Conservation (phyloP, 495 filamentous ascomycete species). For the Cladorrhinum samala region DNA sequence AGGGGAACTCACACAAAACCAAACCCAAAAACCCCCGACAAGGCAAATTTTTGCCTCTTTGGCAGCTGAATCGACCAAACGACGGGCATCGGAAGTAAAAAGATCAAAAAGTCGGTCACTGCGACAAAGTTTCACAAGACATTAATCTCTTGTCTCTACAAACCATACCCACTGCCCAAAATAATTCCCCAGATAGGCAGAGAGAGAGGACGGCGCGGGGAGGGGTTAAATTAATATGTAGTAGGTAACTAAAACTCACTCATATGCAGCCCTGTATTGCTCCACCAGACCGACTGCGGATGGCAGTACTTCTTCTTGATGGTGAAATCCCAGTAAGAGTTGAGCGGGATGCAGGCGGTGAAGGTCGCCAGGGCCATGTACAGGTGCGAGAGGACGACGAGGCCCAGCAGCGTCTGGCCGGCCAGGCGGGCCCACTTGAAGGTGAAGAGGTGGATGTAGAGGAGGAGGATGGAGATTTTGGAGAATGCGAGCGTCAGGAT, state of each 20-base stretch:
- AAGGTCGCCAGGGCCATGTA: constrained; percentile 25
- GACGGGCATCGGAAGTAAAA: constrained; percentile 31
- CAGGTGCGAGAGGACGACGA: constrained; percentile 19
- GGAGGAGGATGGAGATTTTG: constrained; percentile 32
- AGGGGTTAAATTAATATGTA: too few relatives aligned
- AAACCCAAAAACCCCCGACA: constrained; percentile 31
- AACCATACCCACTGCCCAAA: too few relatives aligned
- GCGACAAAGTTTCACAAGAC: too few relatives aligned
- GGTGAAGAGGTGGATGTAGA: constrained; percentile 37
- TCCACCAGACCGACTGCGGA: constrained; percentile 26
- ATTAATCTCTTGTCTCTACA: too few relatives aligned
- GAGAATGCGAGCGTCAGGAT: constrained; percentile 23
- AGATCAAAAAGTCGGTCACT: constrained; percentile 32
- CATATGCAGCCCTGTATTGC: constrained; percentile 31
- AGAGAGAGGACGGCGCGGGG: too few relatives aligned
- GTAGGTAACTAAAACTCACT: constrained; percentile 7
- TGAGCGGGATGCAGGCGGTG: constrained; percentile 24
- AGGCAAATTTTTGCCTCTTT: constrained; percentile 25
- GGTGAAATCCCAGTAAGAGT: constrained; percentile 27
- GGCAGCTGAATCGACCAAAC: constrained; percentile 35
- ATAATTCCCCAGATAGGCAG: too few relatives aligned
- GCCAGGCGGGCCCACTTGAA: constrained; percentile 28
- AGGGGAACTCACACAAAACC: constrained; percentile 22
- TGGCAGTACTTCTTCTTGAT: constrained; percentile 21
- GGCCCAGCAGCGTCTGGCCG: constrained; percentile 23